Conservation (phyloP, 1,139 yeast species). For the Kodamaea arcana region DNA sequence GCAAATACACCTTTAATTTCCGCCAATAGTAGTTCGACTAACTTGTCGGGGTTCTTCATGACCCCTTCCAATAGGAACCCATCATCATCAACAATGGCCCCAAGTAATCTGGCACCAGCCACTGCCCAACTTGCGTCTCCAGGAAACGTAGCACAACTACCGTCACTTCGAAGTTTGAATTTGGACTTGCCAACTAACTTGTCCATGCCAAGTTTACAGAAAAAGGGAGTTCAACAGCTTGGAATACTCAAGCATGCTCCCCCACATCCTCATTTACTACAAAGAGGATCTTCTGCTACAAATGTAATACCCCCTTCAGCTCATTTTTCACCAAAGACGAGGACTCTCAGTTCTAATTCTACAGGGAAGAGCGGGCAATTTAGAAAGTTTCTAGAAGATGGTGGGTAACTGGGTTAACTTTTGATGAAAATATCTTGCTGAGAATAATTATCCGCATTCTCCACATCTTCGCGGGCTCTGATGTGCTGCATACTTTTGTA, state of each 20-base stretch:
- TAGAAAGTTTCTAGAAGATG: slow-evolving; percentile 16
- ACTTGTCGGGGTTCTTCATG: slow-evolving; percentile 34
- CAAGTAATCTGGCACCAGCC: slow-evolving; percentile 1
- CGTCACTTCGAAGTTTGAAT: slow-evolving; percentile 49
- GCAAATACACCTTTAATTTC: slow-evolving; percentile 43
- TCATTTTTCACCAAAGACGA: slow-evolving; percentile 4
- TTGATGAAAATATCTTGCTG: background rate
- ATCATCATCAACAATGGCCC: background rate
- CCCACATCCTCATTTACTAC: slow-evolving; percentile 5
- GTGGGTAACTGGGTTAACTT: background rate
- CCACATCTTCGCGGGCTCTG: background rate
- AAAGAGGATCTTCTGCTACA: slow-evolving; percentile 9
- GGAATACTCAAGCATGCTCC: slow-evolving; percentile 1
- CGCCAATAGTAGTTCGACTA: slow-evolving; percentile 44
- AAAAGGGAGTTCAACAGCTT: slow-evolving; percentile 5
- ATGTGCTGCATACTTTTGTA: slow-evolving; percentile 1
- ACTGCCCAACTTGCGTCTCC: slow-evolving; percentile 3
- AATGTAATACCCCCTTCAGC: slow-evolving; percentile 5
- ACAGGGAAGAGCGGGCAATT: slow-evolving; percentile 20
- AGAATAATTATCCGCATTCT: background rate
- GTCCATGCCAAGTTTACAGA: slow-evolving; percentile 19
- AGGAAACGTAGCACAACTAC: slow-evolving; percentile 21
- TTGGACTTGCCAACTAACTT: slow-evolving; percentile 45
- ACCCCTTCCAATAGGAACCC: slow-evolving; percentile 18
- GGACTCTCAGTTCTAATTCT: slow-evolving; percentile 17